These are phyloP conservation scores for Solanum etuberosum DNA, from an alignment of 257 asterid genomes.

Conservation along the genomic window DNA sequence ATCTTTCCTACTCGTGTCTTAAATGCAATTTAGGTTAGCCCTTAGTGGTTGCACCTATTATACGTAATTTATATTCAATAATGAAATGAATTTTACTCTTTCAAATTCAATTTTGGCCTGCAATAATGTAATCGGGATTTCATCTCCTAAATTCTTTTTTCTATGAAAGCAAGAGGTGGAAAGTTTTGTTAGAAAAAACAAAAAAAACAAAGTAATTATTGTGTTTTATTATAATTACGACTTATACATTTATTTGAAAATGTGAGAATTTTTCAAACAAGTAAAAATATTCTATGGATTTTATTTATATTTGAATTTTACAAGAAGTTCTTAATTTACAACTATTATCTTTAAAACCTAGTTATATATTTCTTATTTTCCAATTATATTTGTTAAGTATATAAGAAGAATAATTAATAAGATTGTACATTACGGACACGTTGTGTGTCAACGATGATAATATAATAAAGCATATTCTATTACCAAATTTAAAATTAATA, in stretches of 20 bases:
- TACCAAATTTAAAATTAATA: too few species aligned
- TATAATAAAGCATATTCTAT: too few species aligned
- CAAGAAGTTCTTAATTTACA: not conserved
- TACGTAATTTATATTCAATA: not conserved
- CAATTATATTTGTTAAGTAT: not conserved
- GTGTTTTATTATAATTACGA: not conserved
- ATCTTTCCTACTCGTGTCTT: not conserved
- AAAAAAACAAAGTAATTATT: not conserved
- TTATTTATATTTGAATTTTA: not conserved
- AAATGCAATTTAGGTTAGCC: not conserved
- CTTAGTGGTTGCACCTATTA: not conserved
- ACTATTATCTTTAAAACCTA: not conserved
- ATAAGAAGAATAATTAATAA: not conserved
- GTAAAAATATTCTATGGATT: not conserved
- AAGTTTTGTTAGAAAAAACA: too few species aligned
- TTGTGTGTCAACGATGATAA: not conserved
- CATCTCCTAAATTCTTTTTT: too few species aligned
- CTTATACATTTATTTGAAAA: not conserved
- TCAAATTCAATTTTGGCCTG: too few species aligned
- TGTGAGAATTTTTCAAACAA: not conserved
- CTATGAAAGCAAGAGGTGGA: too few species aligned
- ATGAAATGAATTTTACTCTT: too few species aligned
- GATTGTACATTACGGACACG: not conserved
- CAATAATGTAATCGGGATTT: too few species aligned
- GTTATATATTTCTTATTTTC: not conserved